Base-by-base conservation (phyloP, 805 yeast species). In the Yamadazyma insecticola region DNA sequence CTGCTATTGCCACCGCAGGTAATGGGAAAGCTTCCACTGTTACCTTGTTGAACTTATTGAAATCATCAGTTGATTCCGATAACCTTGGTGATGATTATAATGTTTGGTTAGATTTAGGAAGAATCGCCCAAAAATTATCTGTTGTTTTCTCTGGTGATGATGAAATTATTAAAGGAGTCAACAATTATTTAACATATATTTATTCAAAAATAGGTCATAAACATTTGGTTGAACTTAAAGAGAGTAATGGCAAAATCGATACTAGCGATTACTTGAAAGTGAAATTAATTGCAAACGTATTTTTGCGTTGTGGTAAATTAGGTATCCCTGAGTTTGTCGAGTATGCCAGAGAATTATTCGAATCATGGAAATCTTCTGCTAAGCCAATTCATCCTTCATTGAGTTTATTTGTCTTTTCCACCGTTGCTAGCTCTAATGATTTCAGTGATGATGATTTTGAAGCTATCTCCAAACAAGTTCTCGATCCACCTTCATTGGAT, bases 71-170 rank as follows among this genome's bases (percentile, higher is more conserved):
- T 12, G 45, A 50, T 28, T 36, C 44, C 16, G 45, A 37, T 14
- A 32, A 37, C 17, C 35, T 58, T 21, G 69, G 63, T 36, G 45
- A 51, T 4, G 63, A 64, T 22, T 65, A 57, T 40, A 63, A 68
- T 28, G 77, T 74, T 27, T 78, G 86, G 85, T 51, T 57, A 15
- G 78, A 74, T 46, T 57, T 77, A 25, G 51, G 67, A 15, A 56
- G 60, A 19, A 51, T 73, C 13, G 47, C 77, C 24, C 47, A 46
- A 13, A 44, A 49, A 15, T 48, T 74, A 16, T 41, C 52, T 20
- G 49, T 60, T 2, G 72, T 69, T 45, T 68, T 61, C 37, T 39
- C 53, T 0, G 44, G 40, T 6, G 41, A 32, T 13, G 42, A 45
- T 24, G 51, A 47, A 13, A 40, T 61, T 4, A 33, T 43, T 2